Evolutionary conservation across 805 yeast species (phyloP).

Genomic region (Yarrowia hollandica): DNA sequence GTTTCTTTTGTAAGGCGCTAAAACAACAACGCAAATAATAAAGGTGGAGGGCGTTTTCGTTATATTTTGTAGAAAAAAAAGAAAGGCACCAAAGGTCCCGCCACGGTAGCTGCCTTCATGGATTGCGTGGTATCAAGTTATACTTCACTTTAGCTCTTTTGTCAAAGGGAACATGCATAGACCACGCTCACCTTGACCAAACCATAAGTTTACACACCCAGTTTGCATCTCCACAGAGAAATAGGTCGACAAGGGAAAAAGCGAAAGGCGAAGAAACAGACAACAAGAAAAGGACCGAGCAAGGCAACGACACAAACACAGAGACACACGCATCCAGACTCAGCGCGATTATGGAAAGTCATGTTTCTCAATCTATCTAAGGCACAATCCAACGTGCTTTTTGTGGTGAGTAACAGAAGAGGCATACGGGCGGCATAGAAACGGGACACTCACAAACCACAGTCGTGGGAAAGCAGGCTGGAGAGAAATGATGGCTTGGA

Average conservation of each 20-base stretch:
- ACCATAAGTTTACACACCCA: neutral
- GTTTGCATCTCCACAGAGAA: neutral
- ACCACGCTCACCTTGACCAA: neutral
- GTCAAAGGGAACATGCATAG: neutral
- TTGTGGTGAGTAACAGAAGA: constrained; percentile 28
- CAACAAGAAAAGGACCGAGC: too few relatives aligned
- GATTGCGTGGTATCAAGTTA: too few relatives aligned
- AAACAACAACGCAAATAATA: too few relatives aligned
- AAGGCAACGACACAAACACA: neutral
- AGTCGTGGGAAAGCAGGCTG: too few relatives aligned
- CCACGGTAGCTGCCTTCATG: too few relatives aligned
- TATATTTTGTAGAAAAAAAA: too few relatives aligned
- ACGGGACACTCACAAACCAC: too few relatives aligned
- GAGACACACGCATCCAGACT: neutral
- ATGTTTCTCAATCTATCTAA: constrained; percentile 28
- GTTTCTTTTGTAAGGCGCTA: too few relatives aligned
- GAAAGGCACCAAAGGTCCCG: too few relatives aligned
- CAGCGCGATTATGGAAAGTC: neutral
- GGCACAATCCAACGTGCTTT: constrained; percentile 29
- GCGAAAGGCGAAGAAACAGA: neutral
- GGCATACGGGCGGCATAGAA: too few relatives aligned
- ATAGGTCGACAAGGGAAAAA: neutral
- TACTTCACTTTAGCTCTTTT: neutral
- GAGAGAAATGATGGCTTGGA: too few relatives aligned
- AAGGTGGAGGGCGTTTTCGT: too few relatives aligned